Evolutionary conservation across 2,329 filamentous ascomycete genomes (phyloP).

Genomic region (Sclerotinia minor): DNA sequence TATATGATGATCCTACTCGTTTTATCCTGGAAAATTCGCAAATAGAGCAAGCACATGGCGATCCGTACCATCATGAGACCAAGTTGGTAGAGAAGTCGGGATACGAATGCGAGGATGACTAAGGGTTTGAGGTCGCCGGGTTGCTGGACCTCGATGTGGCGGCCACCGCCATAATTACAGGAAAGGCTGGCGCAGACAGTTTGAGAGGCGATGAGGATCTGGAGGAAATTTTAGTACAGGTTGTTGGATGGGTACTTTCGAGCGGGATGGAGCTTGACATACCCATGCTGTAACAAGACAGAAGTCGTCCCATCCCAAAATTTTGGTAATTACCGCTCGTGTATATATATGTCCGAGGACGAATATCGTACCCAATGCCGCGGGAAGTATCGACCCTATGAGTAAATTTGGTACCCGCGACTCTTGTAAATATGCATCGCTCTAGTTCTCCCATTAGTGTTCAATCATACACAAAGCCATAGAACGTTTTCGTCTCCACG

Average conservation of each 20-base stretch:
- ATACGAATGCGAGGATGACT: not conserved
- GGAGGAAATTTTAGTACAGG: not conserved
- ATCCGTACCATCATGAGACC: not conserved
- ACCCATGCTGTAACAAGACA: slow-evolving; percentile 4
- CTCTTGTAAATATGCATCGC: not conserved
- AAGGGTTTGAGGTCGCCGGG: not conserved
- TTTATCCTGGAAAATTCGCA: slow-evolving; percentile 13
- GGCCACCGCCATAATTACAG: not conserved
- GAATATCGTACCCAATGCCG: not conserved
- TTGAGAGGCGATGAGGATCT: not conserved
- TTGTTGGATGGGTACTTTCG: not conserved
- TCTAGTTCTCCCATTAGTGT: not conserved
- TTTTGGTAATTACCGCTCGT: slow-evolving; percentile 9
- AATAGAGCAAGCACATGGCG: not conserved
- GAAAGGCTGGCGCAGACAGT: not conserved
- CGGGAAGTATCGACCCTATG: not conserved
- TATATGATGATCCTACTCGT: slow-evolving; percentile 8
- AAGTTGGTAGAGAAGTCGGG: slow-evolving; percentile 8
- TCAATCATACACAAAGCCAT: not conserved
- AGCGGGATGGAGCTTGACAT: not conserved
- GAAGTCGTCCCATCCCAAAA: slow-evolving; percentile 7
- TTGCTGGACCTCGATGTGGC: not conserved
- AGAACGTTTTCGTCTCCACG: not conserved
- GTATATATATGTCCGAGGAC: slow-evolving; percentile 12
- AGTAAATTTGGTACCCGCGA: slow-evolving; percentile 11